Conservation (phyloP, 345 rosid genomes). For the Cardamine chenopodiifolia region DNA sequence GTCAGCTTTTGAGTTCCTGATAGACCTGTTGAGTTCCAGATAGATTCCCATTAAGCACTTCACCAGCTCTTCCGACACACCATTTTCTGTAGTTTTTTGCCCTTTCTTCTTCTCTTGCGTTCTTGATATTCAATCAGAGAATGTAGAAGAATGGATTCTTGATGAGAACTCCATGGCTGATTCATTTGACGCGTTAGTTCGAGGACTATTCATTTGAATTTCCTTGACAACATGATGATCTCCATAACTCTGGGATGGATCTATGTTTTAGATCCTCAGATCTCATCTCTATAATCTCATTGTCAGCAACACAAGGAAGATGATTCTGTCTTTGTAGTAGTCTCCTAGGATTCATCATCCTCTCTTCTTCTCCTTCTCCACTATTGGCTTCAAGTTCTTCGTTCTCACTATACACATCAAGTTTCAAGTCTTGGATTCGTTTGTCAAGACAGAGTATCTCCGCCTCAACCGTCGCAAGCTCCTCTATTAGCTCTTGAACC, state of each 20-base stretch:
- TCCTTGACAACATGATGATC: slow-evolving; percentile 38
- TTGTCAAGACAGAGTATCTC: slow-evolving; percentile 80
- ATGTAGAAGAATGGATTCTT: slow-evolving; percentile 49
- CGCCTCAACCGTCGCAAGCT: slow-evolving; percentile 76
- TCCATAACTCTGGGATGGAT: slow-evolving; percentile 55
- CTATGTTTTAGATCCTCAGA: slow-evolving; percentile 44
- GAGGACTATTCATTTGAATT: slow-evolving; percentile 48
- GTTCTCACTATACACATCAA: slow-evolving; percentile 60
- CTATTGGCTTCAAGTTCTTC: slow-evolving; percentile 33
- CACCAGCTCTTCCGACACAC: slow-evolving; percentile 70
- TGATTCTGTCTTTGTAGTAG: slow-evolving; percentile 42
- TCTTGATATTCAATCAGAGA: slow-evolving; percentile 47
- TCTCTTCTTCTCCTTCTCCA: slow-evolving; percentile 43
- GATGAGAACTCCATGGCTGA: slow-evolving; percentile 62
- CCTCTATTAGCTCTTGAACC: slow-evolving; percentile 73
- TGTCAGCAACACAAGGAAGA: slow-evolving; percentile 42
- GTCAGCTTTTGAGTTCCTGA: slow-evolving; percentile 58
- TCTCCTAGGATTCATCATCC: slow-evolving; percentile 46
- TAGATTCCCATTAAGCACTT: slow-evolving; percentile 69
- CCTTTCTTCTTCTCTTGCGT: slow-evolving; percentile 21
- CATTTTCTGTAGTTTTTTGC: slow-evolving; percentile 51
- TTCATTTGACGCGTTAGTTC: slow-evolving; percentile 63
- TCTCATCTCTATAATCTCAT: slow-evolving; percentile 26
- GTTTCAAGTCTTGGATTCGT: slow-evolving; percentile 65
- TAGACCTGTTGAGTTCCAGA: slow-evolving; percentile 61